These are phyloP conservation scores for Xylariaceae sp. DNA, from an alignment of 2,329 filamentous ascomycete genomes.

Conservation along the genomic window DNA sequence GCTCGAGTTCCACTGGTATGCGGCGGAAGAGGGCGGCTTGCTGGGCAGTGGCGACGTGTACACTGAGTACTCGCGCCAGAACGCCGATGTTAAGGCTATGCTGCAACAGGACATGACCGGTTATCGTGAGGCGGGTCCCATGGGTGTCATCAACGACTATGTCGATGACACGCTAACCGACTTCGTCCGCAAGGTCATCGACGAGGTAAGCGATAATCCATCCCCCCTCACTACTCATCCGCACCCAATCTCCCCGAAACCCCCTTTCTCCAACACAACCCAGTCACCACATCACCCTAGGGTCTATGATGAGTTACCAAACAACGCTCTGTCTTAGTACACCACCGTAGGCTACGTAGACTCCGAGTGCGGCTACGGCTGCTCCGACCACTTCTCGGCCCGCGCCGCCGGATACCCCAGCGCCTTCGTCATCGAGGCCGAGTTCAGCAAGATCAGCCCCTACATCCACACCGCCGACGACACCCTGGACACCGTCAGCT, in stretches of 20 bases:
- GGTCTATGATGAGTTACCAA: no score
- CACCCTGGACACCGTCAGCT: slow-evolving; percentile 63
- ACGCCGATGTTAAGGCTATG: slow-evolving; percentile 39
- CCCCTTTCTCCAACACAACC: no score
- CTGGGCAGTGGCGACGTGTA: slow-evolving; percentile 51
- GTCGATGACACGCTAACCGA: slow-evolving; percentile 31
- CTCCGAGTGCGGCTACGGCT: slow-evolving; percentile 51
- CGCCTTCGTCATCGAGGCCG: slow-evolving; percentile 59
- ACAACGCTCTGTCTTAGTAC: no score
- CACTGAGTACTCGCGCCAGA: slow-evolving; percentile 56
- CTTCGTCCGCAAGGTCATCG: slow-evolving; percentile 35
- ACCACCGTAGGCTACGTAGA: slow-evolving; percentile 38
- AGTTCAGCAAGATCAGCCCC: slow-evolving; percentile 57
- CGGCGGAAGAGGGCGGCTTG: slow-evolving; percentile 74
- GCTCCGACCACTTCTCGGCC: slow-evolving; percentile 66
- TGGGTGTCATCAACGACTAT: slow-evolving; percentile 38
- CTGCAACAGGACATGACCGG: slow-evolving; percentile 35
- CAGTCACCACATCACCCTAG: no score
- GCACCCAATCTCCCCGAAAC: not conserved
- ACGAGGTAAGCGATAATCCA: slow-evolving; percentile 13
- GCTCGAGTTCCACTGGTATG: slow-evolving; percentile 84
- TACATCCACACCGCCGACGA: slow-evolving; percentile 73
- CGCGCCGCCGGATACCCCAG: slow-evolving; percentile 63
- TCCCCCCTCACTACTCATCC: not conserved
- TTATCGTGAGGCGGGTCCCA: slow-evolving; percentile 24